A percentile compares a stretch with the other conserved stretches of the same genome.
Evolutionary conservation across 208 protist genomes (phyloP).

Genomic region (Trypanosoma boissoni): DNA sequence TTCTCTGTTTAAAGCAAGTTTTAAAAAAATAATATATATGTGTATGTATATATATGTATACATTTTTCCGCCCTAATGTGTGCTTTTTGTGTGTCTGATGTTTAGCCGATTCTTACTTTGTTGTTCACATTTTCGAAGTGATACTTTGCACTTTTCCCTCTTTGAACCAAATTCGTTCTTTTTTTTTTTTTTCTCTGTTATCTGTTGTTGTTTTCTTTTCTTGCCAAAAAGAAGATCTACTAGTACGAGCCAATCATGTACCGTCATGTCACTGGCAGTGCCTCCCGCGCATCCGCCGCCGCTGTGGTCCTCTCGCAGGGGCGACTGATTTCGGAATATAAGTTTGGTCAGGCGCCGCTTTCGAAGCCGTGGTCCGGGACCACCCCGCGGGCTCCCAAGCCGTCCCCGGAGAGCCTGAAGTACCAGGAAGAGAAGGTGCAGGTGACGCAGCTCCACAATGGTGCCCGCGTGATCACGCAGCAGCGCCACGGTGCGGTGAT

Average conservation of each 20-base stretch:
- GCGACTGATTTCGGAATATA: slow-evolving; percentile 72
- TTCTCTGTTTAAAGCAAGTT: no score
- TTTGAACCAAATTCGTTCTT: not conserved
- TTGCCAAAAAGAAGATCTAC: no score
- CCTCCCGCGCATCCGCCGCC: slow-evolving; percentile 18
- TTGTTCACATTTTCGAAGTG: no score
- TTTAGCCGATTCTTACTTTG: no score
- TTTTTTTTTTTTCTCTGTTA: slow-evolving; percentile 1
- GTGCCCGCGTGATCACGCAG: slow-evolving; percentile 78
- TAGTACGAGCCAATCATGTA: slow-evolving; percentile 31
- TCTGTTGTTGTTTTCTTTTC: not conserved
- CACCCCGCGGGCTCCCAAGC: not conserved
- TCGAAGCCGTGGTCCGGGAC: slow-evolving; percentile 30
- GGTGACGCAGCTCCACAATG: slow-evolving; percentile 76
- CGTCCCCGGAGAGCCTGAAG: not conserved
- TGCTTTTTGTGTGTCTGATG: no score
- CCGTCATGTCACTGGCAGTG: slow-evolving; percentile 35
- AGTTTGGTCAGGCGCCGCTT: slow-evolving; percentile 69
- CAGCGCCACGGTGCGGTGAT: slow-evolving; percentile 62
- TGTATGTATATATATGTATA: no score
- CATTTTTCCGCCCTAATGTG: no score
- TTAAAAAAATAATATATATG: no score
- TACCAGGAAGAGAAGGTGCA: slow-evolving; percentile 35
- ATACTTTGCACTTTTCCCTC: not conserved
- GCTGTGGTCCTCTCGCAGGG: slow-evolving; percentile 26